Conservation (phyloP, 768 basidiomycete species). For the Mycena indigotica region DNA sequence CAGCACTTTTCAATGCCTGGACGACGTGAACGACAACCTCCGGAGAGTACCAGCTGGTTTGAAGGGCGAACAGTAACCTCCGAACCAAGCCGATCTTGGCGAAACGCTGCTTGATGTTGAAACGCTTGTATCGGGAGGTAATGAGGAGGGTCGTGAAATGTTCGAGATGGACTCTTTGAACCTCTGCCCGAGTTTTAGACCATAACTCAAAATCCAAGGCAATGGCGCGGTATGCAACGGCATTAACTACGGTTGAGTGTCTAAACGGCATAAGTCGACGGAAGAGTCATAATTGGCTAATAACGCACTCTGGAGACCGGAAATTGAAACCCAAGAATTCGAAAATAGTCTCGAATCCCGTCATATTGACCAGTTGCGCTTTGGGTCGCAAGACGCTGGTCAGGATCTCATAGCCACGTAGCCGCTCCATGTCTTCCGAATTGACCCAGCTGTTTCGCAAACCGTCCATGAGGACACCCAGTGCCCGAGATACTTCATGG, state of each 20-base stretch:
- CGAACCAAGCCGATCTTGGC: conserved; percentile 71
- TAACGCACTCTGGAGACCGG: conserved; percentile 74
- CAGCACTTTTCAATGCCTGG: conserved; percentile 61
- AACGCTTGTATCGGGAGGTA: conserved; percentile 71
- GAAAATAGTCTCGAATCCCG: conserved; percentile 80
- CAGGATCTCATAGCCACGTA: conserved; percentile 88
- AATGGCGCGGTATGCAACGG: conserved; percentile 77
- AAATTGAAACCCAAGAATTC: conserved; percentile 87
- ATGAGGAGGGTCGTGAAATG: conserved; percentile 79
- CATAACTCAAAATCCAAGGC: conserved; percentile 92
- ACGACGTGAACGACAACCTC: conserved; percentile 55
- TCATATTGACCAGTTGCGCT: conserved; percentile 73
- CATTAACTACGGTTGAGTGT: conserved; percentile 80
- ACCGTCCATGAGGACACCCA: conserved; percentile 75
- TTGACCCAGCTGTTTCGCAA: conserved; percentile 88
- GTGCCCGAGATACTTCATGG: conserved; percentile 73
- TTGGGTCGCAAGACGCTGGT: conserved; percentile 74
- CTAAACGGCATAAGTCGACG: conserved; percentile 38
- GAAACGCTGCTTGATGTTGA: conserved; percentile 76
- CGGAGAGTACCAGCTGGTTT: conserved; percentile 72
- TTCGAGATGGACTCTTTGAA: conserved; percentile 78
- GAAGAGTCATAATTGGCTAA: neutral
- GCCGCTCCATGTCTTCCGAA: conserved; percentile 90
- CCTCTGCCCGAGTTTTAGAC: conserved; percentile 68
- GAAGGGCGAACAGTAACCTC: conserved; percentile 78